These are phyloP conservation scores for Scenedesmus sp. DNA, from an alignment of 163 green algal species.

Conservation along the genomic window DNA sequence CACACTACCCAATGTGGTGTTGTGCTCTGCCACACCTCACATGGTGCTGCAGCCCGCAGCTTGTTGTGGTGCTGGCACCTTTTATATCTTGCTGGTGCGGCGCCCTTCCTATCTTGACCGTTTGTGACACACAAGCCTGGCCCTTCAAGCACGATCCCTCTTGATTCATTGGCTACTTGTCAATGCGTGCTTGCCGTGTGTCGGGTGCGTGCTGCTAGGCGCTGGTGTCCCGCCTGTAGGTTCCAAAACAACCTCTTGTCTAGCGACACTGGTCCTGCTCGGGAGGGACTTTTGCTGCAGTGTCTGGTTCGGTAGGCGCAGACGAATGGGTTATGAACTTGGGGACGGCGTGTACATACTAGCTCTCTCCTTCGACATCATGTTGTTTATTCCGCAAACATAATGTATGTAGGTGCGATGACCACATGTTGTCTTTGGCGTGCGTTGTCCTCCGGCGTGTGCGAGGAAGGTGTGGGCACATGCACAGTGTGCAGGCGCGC, in stretches of 20 bases:
- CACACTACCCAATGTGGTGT: not conserved
- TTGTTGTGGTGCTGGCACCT: not conserved
- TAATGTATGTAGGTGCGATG: not conserved
- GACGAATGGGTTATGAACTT: not conserved
- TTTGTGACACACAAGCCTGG: not conserved
- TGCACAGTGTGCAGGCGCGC: not conserved
- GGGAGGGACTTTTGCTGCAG: conserved; percentile 4
- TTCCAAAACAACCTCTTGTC: conserved; percentile 5
- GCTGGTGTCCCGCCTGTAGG: not conserved
- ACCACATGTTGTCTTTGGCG: conserved; percentile 6
- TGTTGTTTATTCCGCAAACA: conserved; percentile 11
- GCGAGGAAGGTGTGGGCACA: not conserved
- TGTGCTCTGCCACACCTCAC: not conserved
- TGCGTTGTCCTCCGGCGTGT: not conserved
- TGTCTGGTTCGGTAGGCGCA: not conserved
- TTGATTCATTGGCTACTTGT: not conserved
- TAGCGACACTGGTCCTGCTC: not conserved
- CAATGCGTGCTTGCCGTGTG: conserved; percentile 2
- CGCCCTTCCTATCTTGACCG: not conserved
- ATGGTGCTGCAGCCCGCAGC: not conserved
- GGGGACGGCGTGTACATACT: conserved; percentile 11
- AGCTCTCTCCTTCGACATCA: not conserved
- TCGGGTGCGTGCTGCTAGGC: not conserved
- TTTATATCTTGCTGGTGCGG: not conserved
- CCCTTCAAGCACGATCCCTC: not conserved